Percentiles rank a stretch among this genome's conserved stretches.
These are phyloP conservation scores for Erucastrum elatum DNA, from an alignment of 345 rosid genomes.

Conservation along the genomic window DNA sequence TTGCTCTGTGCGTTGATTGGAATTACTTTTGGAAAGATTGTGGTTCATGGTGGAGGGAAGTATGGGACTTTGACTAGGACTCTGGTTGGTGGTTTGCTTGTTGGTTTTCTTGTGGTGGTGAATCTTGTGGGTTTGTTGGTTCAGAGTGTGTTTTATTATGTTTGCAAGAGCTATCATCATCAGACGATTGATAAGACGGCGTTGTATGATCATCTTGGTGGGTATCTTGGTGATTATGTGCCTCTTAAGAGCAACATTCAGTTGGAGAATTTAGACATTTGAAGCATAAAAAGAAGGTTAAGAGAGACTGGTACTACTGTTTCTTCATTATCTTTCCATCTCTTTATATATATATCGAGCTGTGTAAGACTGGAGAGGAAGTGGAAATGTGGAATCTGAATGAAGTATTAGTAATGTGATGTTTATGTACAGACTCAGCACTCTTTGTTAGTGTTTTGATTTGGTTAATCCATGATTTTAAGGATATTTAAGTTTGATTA, in stretches of 20 bases:
- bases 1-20: slow-evolving; percentile 51
- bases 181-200: slow-evolving; percentile 82
- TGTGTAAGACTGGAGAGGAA: slow-evolving; percentile 21
- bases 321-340: not conserved
- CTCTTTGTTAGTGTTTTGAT: slow-evolving; percentile 23
- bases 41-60: slow-evolving; percentile 77
- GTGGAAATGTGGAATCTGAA: slow-evolving; percentile 20
- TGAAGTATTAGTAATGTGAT: slow-evolving; percentile 19
- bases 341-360: not conserved
- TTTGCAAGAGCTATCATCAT: slow-evolving; percentile 91
- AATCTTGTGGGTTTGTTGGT: slow-evolving; percentile 85
- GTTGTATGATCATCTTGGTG: slow-evolving; percentile 90
- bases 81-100: slow-evolving; percentile 77
- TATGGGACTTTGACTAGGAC: slow-evolving; percentile 62
- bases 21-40: slow-evolving; percentile 51
- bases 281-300: not conserved
- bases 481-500: slow-evolving; percentile 8
- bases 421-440: slow-evolving; percentile 30
- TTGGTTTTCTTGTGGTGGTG: slow-evolving; percentile 84
- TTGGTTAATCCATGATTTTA: slow-evolving; percentile 23
- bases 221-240: slow-evolving; percentile 93
- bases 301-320: slow-evolving; percentile 11
- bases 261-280: slow-evolving; percentile 74
- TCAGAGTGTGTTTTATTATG: slow-evolving; percentile 94
- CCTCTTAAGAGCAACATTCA: slow-evolving; percentile 95